Conservation (phyloP, 345 rosid species). For the Citrus sp. region DNA sequence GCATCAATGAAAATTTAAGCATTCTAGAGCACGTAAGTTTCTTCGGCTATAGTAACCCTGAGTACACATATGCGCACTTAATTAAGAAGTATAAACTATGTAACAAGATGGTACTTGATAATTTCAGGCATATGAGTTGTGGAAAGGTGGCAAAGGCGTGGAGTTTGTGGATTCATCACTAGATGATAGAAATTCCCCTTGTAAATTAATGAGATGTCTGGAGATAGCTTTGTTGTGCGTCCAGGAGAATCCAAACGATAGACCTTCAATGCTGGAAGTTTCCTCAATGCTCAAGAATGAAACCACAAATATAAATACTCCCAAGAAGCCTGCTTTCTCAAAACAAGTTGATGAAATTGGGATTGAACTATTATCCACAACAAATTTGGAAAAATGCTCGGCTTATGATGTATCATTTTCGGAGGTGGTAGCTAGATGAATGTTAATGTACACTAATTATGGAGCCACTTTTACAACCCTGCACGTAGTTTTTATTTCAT, state of each 20-base stretch:
- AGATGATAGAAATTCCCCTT: background rate
- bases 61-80: background rate
- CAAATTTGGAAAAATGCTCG: background rate
- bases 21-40: constrained; percentile 24
- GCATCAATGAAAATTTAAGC: background rate
- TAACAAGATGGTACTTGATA: background rate
- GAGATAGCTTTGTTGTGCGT: background rate
- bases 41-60: too few species aligned
- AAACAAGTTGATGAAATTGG: background rate
- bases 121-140: background rate
- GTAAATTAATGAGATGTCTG: background rate
- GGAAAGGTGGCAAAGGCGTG: background rate
- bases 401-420: background rate
- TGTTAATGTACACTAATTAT: background rate
- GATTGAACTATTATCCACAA: background rate
- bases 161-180: constrained; percentile 4
- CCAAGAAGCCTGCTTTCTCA: constrained; percentile 24
- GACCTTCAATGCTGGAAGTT: constrained; percentile 21
- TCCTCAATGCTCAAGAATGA: constrained; percentile 13
- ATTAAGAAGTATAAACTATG: too few species aligned
- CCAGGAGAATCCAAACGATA: background rate
- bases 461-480: too few species aligned
- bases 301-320: background rate
- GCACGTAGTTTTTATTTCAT: too few species aligned
- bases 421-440: background rate